phyloP scores from a whole-genome alignment of 2,329 filamentous ascomycete genomes.

The Purpureocillium takamizusanense region DNA sequence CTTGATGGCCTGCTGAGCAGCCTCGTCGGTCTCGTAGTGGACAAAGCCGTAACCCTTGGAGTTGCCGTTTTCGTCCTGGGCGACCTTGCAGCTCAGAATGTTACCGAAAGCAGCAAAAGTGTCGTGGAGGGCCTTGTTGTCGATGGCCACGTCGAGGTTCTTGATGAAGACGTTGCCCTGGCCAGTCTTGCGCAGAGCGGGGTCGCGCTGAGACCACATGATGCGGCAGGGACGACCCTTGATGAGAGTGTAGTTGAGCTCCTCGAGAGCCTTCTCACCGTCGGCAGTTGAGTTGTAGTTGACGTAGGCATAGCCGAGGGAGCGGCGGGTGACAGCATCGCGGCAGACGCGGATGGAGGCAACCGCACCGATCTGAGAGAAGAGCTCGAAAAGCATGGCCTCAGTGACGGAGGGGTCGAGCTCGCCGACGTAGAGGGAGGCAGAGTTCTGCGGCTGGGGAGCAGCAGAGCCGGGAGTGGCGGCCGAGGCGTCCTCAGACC shows the following conservation, averaged over 20 bases:
- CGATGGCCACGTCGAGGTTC: slow-evolving; percentile 96
- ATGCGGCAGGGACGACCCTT: slow-evolving; percentile 98
- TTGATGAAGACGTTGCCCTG: slow-evolving; percentile 99
- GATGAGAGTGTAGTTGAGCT: slow-evolving; percentile 99
- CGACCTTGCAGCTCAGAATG: slow-evolving; percentile 99
- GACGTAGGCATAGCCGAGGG: slow-evolving; percentile 97
- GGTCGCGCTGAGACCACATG: slow-evolving; percentile 99
- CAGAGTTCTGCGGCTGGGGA: slow-evolving; percentile 80
- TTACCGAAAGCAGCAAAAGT: slow-evolving; percentile 98
- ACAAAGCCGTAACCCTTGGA: slow-evolving; percentile 99
- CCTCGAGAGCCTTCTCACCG: slow-evolving; percentile 96
- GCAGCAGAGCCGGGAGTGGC: slow-evolving; percentile 66
- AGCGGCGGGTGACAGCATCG: slow-evolving; percentile 96
- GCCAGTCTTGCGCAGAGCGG: slow-evolving; percentile 96
- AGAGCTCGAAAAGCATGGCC: slow-evolving; percentile 99
- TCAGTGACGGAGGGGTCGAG: slow-evolving; percentile 96
- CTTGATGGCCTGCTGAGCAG: slow-evolving; percentile 94
- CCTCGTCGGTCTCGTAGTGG: slow-evolving; percentile 98
- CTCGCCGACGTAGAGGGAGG: slow-evolving; percentile 97
- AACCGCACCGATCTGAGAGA: slow-evolving; percentile 97
- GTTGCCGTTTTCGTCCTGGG: slow-evolving; percentile 90
- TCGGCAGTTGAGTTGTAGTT: slow-evolving; percentile 98
- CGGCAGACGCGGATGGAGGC: slow-evolving; percentile 99
- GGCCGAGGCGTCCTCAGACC: slow-evolving; percentile 50
- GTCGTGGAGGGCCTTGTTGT: slow-evolving; percentile 99